Base-by-base conservation (phyloP, 2,329 filamentous ascomycete genomes). In the Capronia epimyces region DNA sequence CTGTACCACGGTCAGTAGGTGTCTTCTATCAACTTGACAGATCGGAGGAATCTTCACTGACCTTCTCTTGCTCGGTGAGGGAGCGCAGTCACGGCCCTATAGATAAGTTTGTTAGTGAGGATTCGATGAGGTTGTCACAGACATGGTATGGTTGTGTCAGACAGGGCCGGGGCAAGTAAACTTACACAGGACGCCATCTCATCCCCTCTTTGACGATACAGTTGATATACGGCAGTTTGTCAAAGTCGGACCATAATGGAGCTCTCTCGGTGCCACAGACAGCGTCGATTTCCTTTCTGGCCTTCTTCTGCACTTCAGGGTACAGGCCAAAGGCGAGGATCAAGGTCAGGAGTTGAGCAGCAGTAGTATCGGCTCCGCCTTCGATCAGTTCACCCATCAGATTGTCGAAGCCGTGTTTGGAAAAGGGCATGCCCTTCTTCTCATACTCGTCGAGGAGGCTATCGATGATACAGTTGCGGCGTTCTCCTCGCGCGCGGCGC, bases 1-100 rank as follows among this genome's bases (percentile, higher is more conserved):
- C 74, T 22, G 1, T 71, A 70, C 21, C 69, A 67, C 68, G 63
- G 71, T 50, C 64, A 66, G 39, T n/a, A n/a, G n/a, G n/a, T n/a
- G n/a, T n/a, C n/a, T n/a, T n/a, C n/a, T n/a, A n/a, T n/a, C n/a
- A n/a, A n/a, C n/a, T n/a, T n/a, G n/a, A n/a, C n/a, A n/a, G n/a
- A n/a, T n/a, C n/a, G n/a, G n/a, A n/a, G n/a, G n/a, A n/a, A n/a
- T n/a, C n/a, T 64, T 58, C 37, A 12, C 10, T 16, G 20, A 50
- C 51, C 54, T 51, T 56, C 29, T 21, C 50, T 16, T 32, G 37
- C 50, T 21, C 50, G 32, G 27, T 56, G 53, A 16, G 50, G 50
- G 18, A 53, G 44, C 25, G 41, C 49, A 15, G 49, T 43, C 7
- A 52, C 49, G n/a, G 49, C 52, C 43, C 49, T 56, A 18, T 27